Evolutionary conservation across 1,284 basidiomycete genomes (phyloP).

Genomic region (Tilletia caries): DNA sequence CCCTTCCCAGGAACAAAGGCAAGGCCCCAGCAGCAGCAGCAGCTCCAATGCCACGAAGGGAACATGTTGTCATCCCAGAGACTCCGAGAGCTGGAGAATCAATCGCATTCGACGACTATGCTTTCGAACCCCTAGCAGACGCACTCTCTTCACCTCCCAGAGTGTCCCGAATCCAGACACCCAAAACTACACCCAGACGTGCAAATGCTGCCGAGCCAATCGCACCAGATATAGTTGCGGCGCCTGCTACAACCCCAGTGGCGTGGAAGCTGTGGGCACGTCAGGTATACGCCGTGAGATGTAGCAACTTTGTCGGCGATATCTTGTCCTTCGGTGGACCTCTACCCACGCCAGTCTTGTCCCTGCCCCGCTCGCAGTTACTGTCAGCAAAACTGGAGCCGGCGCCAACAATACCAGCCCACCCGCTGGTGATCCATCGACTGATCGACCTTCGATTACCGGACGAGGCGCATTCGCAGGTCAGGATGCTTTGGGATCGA

Average conservation of each 20-base stretch:
- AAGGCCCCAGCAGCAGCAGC: not conserved
- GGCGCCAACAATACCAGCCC: not conserved
- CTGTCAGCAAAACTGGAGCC: not conserved
- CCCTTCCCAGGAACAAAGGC: slow-evolving; percentile 1
- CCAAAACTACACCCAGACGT: not conserved
- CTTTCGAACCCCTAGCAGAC: not conserved
- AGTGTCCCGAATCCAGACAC: not conserved
- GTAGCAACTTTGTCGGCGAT: not conserved
- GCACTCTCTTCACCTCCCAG: not conserved
- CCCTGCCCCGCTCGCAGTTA: not conserved
- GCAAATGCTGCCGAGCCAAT: not conserved
- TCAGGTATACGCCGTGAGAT: not conserved
- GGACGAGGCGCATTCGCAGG: not conserved
- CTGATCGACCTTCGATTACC: not conserved
- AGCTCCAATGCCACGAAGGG: not conserved
- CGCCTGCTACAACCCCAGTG: not conserved
- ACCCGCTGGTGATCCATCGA: not conserved
- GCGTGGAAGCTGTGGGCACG: slow-evolving; percentile 9
- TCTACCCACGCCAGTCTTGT: not conserved
- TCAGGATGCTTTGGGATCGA: not conserved
- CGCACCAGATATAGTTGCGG: not conserved
- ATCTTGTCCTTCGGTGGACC: not conserved
- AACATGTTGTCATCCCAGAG: not conserved
- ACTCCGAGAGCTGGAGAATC: not conserved
- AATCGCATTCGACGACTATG: not conserved